Conservation (phyloP, 108 stramenopile genomes). For the Halocafeteria seosinensis region DNA sequence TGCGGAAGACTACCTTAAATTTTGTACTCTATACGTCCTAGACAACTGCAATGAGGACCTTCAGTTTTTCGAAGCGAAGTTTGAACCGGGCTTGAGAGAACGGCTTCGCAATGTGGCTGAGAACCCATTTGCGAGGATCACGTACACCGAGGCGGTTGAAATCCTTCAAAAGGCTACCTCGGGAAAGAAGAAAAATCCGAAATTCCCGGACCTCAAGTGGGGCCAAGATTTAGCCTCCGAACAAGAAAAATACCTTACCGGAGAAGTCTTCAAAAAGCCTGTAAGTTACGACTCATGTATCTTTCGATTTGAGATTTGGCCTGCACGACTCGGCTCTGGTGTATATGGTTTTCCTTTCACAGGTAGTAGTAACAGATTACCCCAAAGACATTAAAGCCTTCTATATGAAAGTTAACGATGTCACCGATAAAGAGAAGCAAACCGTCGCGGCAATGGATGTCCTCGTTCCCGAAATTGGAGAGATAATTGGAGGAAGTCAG, state of each 20-base stretch:
- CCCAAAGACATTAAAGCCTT: slow-evolving; percentile 82
- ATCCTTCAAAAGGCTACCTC: slow-evolving; percentile 41
- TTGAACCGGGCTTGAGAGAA: slow-evolving; percentile 43
- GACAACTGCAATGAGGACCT: slow-evolving; percentile 64
- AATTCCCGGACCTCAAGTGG: too few species aligned
- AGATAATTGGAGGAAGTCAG: slow-evolving; percentile 75
- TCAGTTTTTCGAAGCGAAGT: slow-evolving; percentile 57
- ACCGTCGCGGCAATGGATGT: slow-evolving; percentile 72
- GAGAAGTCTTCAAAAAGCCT: slow-evolving; percentile 58
- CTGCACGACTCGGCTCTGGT: too few species aligned
- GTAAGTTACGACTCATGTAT: too few species aligned
- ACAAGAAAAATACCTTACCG: slow-evolving; percentile 72
- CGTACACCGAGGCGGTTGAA: slow-evolving; percentile 60
- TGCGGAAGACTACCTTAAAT: slow-evolving; percentile 81
- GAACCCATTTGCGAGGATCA: slow-evolving; percentile 51
- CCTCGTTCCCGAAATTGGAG: slow-evolving; percentile 66
- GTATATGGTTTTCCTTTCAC: too few species aligned
- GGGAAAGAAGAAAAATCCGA: slow-evolving; percentile 25
- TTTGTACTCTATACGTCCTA: slow-evolving; percentile 61
- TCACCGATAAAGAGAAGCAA: too few species aligned
- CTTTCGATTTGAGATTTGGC: too few species aligned
- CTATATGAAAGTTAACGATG: slow-evolving; percentile 74
- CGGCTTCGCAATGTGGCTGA: slow-evolving; percentile 49
- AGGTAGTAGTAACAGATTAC: slow-evolving; percentile 73
- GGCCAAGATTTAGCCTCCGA: slow-evolving; percentile 69